These are phyloP conservation scores for Penicillium maclennaniae DNA, from an alignment of 495 filamentous ascomycete genomes.

Conservation along the genomic window DNA sequence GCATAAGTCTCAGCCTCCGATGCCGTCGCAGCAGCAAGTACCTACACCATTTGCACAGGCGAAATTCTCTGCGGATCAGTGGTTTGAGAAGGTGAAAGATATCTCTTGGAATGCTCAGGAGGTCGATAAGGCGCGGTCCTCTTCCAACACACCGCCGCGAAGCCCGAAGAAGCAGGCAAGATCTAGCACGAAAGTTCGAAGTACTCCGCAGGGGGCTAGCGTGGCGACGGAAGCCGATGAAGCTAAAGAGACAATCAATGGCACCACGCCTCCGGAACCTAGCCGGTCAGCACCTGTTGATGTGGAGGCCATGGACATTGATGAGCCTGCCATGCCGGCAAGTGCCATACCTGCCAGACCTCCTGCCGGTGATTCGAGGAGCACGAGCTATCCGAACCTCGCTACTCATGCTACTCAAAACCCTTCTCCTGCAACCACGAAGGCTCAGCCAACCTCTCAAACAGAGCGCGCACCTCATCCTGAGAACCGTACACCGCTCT, in stretches of 20 bases:
- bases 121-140: constrained; percentile 25
- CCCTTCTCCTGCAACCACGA: constrained; percentile 18
- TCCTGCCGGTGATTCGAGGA: background rate
- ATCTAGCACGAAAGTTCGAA: constrained; percentile 22
- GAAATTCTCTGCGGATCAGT: constrained; percentile 62
- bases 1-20: background rate
- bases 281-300: constrained; percentile 12
- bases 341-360: background rate
- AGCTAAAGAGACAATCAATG: constrained; percentile 28
- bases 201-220: constrained; percentile 32
- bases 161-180: constrained; percentile 38
- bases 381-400: constrained; percentile 16
- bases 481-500: constrained; percentile 30
- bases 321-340: constrained; percentile 26
- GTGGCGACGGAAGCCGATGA: constrained; percentile 46
- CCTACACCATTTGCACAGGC: constrained; percentile 37
- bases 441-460: constrained; percentile 21
- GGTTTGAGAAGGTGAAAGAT: constrained; percentile 61
- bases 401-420: constrained; percentile 14
- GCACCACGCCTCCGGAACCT: constrained; percentile 8
- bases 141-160: constrained; percentile 27
- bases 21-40: constrained; percentile 13
- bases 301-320: constrained; percentile 50
- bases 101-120: constrained; percentile 49
- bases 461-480: constrained; percentile 41